These are phyloP conservation scores for Thalassiosira profunda DNA, from an alignment of 108 stramenopile genomes.

Conservation along the genomic window DNA sequence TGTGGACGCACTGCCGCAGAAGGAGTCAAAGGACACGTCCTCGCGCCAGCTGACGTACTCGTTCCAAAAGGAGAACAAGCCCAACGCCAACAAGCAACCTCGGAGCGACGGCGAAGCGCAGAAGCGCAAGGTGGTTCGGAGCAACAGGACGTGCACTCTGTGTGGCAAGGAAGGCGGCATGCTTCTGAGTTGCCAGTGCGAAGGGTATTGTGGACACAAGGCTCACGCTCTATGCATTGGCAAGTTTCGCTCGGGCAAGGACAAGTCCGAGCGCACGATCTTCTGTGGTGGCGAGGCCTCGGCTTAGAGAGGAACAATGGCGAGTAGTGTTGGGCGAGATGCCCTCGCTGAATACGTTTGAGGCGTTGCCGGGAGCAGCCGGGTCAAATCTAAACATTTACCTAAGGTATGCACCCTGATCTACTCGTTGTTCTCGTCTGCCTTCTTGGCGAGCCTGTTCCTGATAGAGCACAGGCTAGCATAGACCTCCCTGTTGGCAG, in stretches of 20 bases:
- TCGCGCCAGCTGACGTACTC: conserved; percentile 28
- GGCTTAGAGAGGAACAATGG: no score
- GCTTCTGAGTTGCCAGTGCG: conserved; percentile 25
- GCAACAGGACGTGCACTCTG: conserved; percentile 15
- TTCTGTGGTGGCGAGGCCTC: conserved; percentile 19
- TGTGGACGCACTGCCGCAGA: conserved; percentile 30
- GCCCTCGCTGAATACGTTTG: no score
- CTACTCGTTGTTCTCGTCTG: no score
- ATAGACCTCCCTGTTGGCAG: no score
- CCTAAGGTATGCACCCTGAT: no score
- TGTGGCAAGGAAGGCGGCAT: conserved; percentile 26
- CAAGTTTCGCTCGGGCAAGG: conserved; percentile 20
- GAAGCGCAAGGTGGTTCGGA: conserved; percentile 1
- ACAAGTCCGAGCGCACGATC: conserved; percentile 8
- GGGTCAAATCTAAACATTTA: no score
- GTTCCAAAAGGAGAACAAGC: conserved; percentile 7
- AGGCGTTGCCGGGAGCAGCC: no score
- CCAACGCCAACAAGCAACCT: not conserved
- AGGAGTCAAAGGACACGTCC: conserved; percentile 5
- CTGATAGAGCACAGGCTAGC: no score
- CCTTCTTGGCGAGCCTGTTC: no score
- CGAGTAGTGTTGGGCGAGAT: no score
- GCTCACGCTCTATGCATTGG: conserved; percentile 26
- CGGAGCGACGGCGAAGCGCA: not conserved
- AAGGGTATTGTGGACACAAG: conserved; percentile 9